These are phyloP conservation scores for Aureobasidium sp. DNA, from an alignment of 2,329 filamentous ascomycete species.

Conservation along the genomic window DNA sequence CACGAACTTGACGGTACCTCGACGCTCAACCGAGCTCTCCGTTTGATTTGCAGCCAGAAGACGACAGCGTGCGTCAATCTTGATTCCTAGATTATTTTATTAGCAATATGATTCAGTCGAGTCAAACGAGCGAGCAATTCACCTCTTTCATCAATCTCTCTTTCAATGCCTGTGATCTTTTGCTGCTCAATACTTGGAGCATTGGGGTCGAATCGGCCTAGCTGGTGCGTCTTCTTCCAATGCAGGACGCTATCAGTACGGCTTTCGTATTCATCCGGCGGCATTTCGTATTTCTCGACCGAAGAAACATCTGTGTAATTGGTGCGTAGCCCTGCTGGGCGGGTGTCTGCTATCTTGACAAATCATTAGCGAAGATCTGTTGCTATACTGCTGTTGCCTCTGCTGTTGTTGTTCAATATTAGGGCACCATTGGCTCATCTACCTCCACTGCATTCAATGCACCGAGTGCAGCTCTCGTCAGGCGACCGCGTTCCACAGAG, in stretches of 20 bases:
- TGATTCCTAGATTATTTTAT: constrained; percentile 33
- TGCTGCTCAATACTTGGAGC: constrained; percentile 68
- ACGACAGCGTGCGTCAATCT: constrained; percentile 36
- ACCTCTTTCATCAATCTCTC: constrained; percentile 63
- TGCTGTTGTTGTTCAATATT: background rate
- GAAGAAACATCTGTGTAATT: constrained; percentile 76
- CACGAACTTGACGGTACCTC: constrained; percentile 65
- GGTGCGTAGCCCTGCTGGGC: constrained; percentile 65
- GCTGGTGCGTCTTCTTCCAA: constrained; percentile 90
- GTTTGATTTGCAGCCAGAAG: constrained; percentile 54
- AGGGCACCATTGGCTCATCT: background rate
- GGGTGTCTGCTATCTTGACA: constrained; percentile 66
- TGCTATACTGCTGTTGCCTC: too few relatives aligned
- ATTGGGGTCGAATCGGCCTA: constrained; percentile 91
- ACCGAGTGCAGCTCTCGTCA: background rate
- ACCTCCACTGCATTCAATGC: background rate
- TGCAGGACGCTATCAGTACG: constrained; percentile 83
- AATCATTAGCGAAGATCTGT: constrained; percentile 5
- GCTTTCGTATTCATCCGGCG: constrained; percentile 75
- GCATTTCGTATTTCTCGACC: constrained; percentile 86
- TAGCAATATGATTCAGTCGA: background rate
- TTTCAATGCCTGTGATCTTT: constrained; percentile 60
- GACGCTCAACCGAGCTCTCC: constrained; percentile 37
- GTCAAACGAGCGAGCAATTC: background rate
- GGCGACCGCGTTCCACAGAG: background rate